phyloP scores from a whole-genome alignment of 208 protist species.

The Wallacemonas rigidus region DNA sequence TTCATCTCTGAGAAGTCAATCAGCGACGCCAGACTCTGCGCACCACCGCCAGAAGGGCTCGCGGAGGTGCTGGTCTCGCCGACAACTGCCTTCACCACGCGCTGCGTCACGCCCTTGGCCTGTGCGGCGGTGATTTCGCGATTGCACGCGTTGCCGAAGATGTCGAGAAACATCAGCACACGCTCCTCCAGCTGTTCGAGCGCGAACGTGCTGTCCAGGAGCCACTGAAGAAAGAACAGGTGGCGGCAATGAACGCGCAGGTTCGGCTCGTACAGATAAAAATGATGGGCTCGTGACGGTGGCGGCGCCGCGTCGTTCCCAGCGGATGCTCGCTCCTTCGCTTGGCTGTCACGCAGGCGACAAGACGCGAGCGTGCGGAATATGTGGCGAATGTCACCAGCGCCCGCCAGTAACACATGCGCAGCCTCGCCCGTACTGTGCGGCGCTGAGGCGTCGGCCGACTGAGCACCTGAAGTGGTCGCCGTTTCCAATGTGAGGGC shows the following conservation, averaged over 20 bases:
- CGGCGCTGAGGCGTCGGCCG: background rate
- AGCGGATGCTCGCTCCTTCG: background rate
- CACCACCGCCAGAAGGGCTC: slow-evolving; percentile 22
- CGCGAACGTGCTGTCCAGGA: slow-evolving; percentile 88
- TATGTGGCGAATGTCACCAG: slow-evolving; percentile 85
- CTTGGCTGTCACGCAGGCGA: slow-evolving; percentile 29
- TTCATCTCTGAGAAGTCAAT: slow-evolving; percentile 83
- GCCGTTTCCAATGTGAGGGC: slow-evolving; percentile 22
- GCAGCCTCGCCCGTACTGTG: slow-evolving; percentile 20
- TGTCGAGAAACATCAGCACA: slow-evolving; percentile 90
- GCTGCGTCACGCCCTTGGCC: slow-evolving; percentile 65
- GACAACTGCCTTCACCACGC: slow-evolving; percentile 35
- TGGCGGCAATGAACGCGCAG: slow-evolving; percentile 84
- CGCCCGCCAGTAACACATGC: slow-evolving; percentile 71
- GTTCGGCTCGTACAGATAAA: slow-evolving; percentile 91
- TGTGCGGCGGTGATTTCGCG: slow-evolving; percentile 82
- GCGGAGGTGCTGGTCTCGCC: slow-evolving; percentile 22
- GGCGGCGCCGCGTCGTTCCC: background rate
- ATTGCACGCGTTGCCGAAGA: slow-evolving; percentile 78
- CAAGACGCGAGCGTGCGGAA: slow-evolving; percentile 75
- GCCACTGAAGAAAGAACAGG: slow-evolving; percentile 91
- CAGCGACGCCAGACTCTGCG: slow-evolving; percentile 35
- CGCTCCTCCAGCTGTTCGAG: slow-evolving; percentile 89
- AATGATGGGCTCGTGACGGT: slow-evolving; percentile 46
- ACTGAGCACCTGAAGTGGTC: background rate